Conservation (phyloP, 225 moss, liverwort and hornwort species). For the Thuidium tamariscinum region DNA sequence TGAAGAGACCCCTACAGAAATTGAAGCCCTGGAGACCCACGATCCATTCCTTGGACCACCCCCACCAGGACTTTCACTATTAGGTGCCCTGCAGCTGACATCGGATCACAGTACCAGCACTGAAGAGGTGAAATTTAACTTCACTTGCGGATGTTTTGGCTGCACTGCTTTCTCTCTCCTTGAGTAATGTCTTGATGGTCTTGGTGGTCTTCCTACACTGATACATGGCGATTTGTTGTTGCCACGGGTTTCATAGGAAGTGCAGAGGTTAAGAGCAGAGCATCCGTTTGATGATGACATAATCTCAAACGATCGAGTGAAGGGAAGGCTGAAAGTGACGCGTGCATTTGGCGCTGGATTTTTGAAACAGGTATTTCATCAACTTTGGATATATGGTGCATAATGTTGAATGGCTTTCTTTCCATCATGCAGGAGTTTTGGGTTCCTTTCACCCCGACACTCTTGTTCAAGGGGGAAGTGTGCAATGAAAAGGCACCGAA, state of each 20-base stretch:
- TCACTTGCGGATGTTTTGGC: neutral
- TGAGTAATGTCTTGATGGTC: neutral
- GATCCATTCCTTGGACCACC: conserved; percentile 49
- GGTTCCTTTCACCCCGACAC: neutral
- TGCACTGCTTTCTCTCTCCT: neutral
- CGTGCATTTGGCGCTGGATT: conserved; percentile 99
- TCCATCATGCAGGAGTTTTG: neutral
- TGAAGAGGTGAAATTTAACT: conserved; percentile 46
- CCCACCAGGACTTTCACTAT: conserved; percentile 45
- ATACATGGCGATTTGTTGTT: neutral
- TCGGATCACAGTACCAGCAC: conserved; percentile 96
- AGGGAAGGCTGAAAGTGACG: conserved; percentile 94
- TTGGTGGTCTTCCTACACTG: neutral
- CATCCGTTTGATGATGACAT: conserved; percentile 79
- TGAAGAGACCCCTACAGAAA: conserved; percentile 91
- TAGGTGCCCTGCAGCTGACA: conserved; percentile 94
- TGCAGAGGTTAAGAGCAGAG: conserved; percentile 71
- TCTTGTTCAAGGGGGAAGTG: neutral
- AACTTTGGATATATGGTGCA: neutral
- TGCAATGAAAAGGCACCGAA: neutral
- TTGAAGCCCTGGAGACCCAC: conserved; percentile 70
- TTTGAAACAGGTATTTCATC: conserved; percentile 70
- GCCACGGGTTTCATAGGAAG: conserved; percentile 46
- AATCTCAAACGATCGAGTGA: conserved; percentile 90
- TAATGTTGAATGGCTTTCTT: neutral